These are phyloP conservation scores for Sporothrix protearum DNA, from an alignment of 2,329 filamentous ascomycete species.

Conservation along the genomic window DNA sequence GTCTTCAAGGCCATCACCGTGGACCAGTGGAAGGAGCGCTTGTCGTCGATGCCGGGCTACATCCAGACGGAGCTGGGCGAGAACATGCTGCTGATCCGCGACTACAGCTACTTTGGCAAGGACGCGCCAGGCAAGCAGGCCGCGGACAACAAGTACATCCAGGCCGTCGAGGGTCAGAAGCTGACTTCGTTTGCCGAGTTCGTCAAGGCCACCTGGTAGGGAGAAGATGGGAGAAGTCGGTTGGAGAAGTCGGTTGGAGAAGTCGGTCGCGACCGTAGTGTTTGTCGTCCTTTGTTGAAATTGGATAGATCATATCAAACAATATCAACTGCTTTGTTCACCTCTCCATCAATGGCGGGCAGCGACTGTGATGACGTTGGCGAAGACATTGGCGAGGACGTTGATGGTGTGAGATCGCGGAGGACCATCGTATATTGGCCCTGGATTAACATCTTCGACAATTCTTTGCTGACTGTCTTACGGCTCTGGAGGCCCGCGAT, in stretches of 20 bases:
- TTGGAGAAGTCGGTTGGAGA: no score
- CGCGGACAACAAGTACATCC: constrained; percentile 40
- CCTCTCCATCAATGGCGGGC: no score
- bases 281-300: not conserved
- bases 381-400: no score
- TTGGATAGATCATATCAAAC: no score
- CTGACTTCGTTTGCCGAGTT: constrained; percentile 44
- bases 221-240: not conserved
- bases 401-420: no score
- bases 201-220: constrained; percentile 28
- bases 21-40: not conserved
- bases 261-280: no score
- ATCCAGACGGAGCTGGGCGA: not conserved
- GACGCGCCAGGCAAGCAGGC: constrained; percentile 30
- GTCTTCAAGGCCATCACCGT: not conserved
- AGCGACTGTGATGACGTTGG: no score
- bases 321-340: no score
- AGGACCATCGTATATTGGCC: no score
- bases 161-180: constrained; percentile 38
- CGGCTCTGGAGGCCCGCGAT: no score
- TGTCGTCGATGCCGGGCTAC: not conserved
- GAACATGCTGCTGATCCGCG: constrained; percentile 46
- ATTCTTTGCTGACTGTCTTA: no score
- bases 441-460: no score
- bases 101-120: constrained; percentile 50